These are phyloP conservation scores for Podila epigama DNA, from an alignment of 192 early-diverging fungal genomes.

Conservation along the genomic window DNA sequence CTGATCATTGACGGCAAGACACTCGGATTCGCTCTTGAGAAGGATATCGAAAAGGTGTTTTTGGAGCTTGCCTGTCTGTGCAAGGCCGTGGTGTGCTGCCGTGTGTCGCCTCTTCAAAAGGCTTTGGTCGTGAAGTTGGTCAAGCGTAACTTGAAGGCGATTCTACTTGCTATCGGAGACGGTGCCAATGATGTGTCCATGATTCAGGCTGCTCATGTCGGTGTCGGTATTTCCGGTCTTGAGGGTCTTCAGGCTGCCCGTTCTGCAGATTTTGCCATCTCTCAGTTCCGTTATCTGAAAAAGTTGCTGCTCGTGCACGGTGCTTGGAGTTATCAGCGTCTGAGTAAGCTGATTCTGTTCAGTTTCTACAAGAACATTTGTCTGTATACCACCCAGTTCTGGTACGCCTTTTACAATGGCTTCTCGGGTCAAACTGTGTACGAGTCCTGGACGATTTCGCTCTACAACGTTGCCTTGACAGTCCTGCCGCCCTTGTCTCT, in stretches of 20 bases:
- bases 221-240: constrained; percentile 94
- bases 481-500: constrained; percentile 94
- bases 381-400: constrained; percentile 98
- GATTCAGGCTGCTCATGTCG: constrained; percentile 99
- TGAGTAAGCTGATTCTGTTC: constrained; percentile 96
- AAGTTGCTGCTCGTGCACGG: constrained; percentile 98
- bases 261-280: constrained; percentile 98
- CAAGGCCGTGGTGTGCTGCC: constrained; percentile 97
- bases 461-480: constrained; percentile 95
- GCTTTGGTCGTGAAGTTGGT: constrained; percentile 97
- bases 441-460: constrained; percentile 97
- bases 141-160: constrained; percentile 87
- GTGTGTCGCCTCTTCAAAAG: constrained; percentile 98
- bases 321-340: constrained; percentile 94
- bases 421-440: constrained; percentile 98
- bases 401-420: constrained; percentile 93
- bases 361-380: constrained; percentile 99
- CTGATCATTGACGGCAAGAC: constrained; percentile 96
- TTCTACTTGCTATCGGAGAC: constrained; percentile 97
- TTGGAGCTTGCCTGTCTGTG: constrained; percentile 91
- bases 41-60: constrained; percentile 80
- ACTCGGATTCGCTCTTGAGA: constrained; percentile 92
- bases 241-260: constrained; percentile 98
- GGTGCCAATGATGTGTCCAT: constrained; percentile 99
- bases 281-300: constrained; percentile 93